Base-by-base conservation (phyloP, 345 rosid species). In the Dimocarpus longan region DNA sequence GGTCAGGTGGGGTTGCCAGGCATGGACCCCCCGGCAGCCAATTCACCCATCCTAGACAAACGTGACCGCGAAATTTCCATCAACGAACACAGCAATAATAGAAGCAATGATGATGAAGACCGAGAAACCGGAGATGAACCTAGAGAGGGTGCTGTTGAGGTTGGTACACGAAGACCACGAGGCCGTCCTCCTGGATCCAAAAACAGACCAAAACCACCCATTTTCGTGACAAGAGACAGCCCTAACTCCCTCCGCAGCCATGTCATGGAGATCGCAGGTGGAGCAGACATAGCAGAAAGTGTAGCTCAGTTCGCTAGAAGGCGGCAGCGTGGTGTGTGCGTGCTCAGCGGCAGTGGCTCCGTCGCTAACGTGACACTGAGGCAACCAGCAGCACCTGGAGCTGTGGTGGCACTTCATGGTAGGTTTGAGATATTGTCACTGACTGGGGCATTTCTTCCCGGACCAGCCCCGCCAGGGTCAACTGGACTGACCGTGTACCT, bases 151-250 rank as follows among this genome's bases (percentile, higher is more conserved):
- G 97, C 91, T 0, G 89, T 93, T 8, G 97, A 91, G 56, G 76
- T 88, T 2, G 93, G 91, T 6, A 93, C 65, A 70, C 88, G 97
- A 16, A 84, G 97, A 82, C 92, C 94, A 0, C 82, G 97, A 60
- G 97, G 97, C 19, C 88, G 97, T 10, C 97, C 97, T 39, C 89
- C 97, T 5, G 97, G 97, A 57, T 93, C 97, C 54, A 93, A 89
- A 78, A 93, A 93, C 88, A 93, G 88, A 82, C 89, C 95, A 1
- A 93, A 90, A 75, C 92, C 95, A 5, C 97, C 95, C 43, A 88
- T 93, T 54, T 88, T 91, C 52, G 92, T 93, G 54, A 93, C 95
- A 73, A 56, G 94, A 70, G 97, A 93, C 78, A 93, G 94, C 87
- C 97, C 97, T 64, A 93, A 91, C 81, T 86, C 95, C 21, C 94